These are phyloP conservation scores for Pichia sorboxylosa DNA, from an alignment of 1,139 yeast species.

Conservation along the genomic window DNA sequence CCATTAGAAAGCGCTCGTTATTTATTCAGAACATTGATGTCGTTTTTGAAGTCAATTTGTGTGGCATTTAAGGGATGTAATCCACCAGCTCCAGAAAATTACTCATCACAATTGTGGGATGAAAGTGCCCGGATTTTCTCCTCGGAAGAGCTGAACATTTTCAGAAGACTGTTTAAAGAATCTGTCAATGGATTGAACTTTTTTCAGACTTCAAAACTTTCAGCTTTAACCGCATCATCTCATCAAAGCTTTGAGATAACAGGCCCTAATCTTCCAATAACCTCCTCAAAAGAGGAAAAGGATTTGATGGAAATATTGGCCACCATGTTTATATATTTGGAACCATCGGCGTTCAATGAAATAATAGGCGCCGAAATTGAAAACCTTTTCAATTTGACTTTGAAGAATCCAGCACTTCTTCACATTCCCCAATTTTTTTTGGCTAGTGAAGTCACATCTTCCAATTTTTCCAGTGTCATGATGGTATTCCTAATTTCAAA, in stretches of 20 bases:
- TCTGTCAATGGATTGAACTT: constrained; percentile 74
- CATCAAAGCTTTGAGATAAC: constrained; percentile 56
- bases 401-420: constrained; percentile 74
- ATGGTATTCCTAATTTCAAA: constrained; percentile 66
- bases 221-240: constrained; percentile 25
- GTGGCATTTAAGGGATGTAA: constrained; percentile 85
- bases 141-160: constrained; percentile 69
- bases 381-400: constrained; percentile 65
- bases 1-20: constrained; percentile 81
- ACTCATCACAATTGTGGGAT: constrained; percentile 66
- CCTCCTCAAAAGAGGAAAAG: constrained; percentile 85
- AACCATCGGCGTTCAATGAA: constrained; percentile 92
- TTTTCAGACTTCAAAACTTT: constrained; percentile 47
- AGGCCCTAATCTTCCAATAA: constrained; percentile 72
- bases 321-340: constrained; percentile 84
- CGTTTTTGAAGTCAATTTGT: constrained; percentile 80
- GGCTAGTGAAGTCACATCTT: constrained; percentile 87
- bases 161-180: constrained; percentile 69
- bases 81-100: constrained; percentile 67
- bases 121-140: constrained; percentile 78
- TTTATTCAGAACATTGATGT: constrained; percentile 77
- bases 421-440: constrained; percentile 90
- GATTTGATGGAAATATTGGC: constrained; percentile 95
- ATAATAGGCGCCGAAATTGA: constrained; percentile 75
- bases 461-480: constrained; percentile 83